Evolutionary conservation across 2,329 filamentous ascomycete genomes (phyloP), one percentile per base, ranked within the genome.

Genomic region (Trichoderma atrobrunneum): DNA sequence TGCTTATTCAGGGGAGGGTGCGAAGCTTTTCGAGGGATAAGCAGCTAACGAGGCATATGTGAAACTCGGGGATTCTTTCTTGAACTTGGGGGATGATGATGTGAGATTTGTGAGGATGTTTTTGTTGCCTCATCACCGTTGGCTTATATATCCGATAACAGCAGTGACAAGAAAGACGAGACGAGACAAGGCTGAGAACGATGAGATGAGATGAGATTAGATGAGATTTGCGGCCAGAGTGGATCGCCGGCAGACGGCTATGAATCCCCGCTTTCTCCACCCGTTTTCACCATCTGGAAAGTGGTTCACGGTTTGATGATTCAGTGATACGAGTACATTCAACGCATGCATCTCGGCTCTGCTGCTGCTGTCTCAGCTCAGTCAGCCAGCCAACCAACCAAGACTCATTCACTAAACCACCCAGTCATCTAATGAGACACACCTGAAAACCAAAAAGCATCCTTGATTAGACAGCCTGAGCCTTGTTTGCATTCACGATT

Each of bases 201-300:
- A 43, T 43, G 39, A 43, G 39, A 43, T 43, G 39, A 36, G 21
- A n/a, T 11, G 26, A 30, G 18, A 36, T 26, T 7, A 43, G 32
- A 43, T 39, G 65, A 61, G 66, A 69, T 69, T 32, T 26, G 57
- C 28, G 34, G 21, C 16, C 28, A 4, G 28, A 69, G 66, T 69
- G 66, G 66, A 51, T 34, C 66, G 28, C 36, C 66, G 56, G 56
- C 24, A 69, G 36, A 51, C 56, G n/a, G n/a, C 34, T 8, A 10
- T n/a, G 26, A 14, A 34, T 61, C 66, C 66, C 66, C 66, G 66
- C 66, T 69, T 69, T 69, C 66, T 69, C 66, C 66, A 69, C 66
- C 28, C 24, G 6, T n/a, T 18, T 59, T 24, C 10, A n/a, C 21
- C 30, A 21, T 21, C 56, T 59, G 16, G 10, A 34, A 51, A 51